A percentile compares a stretch with the other conserved stretches of the same genome.
Conservation (phyloP, 2,329 filamentous ascomycete species). For the Hymenoscyphus infarciens region DNA sequence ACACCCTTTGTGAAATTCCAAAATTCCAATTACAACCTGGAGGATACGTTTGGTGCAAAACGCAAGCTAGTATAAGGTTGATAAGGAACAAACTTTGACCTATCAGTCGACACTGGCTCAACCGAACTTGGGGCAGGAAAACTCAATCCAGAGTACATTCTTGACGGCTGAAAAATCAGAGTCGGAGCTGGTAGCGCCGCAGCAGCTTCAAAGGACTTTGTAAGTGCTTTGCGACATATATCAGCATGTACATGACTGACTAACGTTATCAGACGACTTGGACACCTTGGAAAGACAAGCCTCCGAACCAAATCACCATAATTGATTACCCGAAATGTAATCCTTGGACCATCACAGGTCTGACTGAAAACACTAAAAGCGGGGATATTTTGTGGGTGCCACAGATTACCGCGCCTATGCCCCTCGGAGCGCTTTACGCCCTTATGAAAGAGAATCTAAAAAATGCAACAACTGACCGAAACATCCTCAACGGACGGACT, state of each 20-base stretch:
- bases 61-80: background rate
- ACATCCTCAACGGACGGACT: conserved; percentile 2
- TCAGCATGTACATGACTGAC: background rate
- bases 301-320: conserved; percentile 9
- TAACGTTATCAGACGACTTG: conserved; percentile 10
- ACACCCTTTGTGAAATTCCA: conserved; percentile 13
- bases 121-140: conserved; percentile 17
- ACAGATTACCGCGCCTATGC: conserved; percentile 16
- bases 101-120: conserved; percentile 9
- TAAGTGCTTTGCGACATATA: conserved; percentile 15
- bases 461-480: background rate
- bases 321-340: conserved; percentile 8
- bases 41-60: conserved; percentile 4
- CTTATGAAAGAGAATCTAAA: conserved; percentile 12
- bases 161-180: conserved; percentile 28
- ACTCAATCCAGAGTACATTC: conserved; percentile 28
- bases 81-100: conserved; percentile 1
- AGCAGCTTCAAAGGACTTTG: conserved; percentile 20
- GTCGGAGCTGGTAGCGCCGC: conserved; percentile 23
- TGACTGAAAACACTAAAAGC: background rate
- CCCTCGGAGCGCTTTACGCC: conserved; percentile 13
- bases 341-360: conserved; percentile 10
- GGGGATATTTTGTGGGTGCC: conserved; percentile 6
- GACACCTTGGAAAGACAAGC: conserved; percentile 6
- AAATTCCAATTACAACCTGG: conserved; percentile 6